Evolutionary conservation across 78 protist genomes (phyloP).

Genomic region (Dictyostelium intermedium): DNA sequence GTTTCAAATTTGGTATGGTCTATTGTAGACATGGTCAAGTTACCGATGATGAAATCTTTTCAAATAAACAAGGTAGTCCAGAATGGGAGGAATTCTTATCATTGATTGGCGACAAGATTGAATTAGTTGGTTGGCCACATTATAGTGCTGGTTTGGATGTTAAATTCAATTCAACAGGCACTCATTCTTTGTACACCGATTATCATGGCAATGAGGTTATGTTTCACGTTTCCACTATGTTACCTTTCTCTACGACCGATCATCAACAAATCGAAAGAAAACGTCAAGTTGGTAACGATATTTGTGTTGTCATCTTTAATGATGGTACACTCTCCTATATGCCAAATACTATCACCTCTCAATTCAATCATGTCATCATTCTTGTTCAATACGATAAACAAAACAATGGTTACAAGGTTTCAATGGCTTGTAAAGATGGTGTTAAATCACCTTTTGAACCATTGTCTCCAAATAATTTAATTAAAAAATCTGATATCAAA

Average conservation of each 20-base stretch:
- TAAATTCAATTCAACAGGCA: conserved; percentile 68
- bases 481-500: conserved; percentile 33
- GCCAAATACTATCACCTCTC: conserved; percentile 60
- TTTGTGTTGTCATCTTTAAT: conserved; percentile 70
- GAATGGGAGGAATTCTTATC: conserved; percentile 73
- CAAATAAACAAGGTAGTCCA: conserved; percentile 33
- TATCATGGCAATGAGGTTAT: conserved; percentile 69
- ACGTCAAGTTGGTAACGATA: conserved; percentile 82
- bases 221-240: conserved; percentile 81
- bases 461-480: background rate
- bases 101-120: conserved; percentile 73
- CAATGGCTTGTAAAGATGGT: conserved; percentile 52
- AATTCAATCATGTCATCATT: conserved; percentile 72
- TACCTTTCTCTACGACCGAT: conserved; percentile 37
- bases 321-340: conserved; percentile 46
- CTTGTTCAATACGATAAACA: conserved; percentile 42
- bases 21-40: conserved; percentile 62
- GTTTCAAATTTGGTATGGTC: conserved; percentile 81
- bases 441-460: conserved; percentile 55
- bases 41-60: conserved; percentile 58
- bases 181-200: conserved; percentile 70
- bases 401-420: conserved; percentile 40
- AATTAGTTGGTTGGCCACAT: conserved; percentile 76
- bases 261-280: conserved; percentile 72
- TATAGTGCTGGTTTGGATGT: conserved; percentile 87